phyloP scores from a whole-genome alignment of 2,329 filamentous ascomycete genomes.

The Colletotrichum cordylinicola region DNA sequence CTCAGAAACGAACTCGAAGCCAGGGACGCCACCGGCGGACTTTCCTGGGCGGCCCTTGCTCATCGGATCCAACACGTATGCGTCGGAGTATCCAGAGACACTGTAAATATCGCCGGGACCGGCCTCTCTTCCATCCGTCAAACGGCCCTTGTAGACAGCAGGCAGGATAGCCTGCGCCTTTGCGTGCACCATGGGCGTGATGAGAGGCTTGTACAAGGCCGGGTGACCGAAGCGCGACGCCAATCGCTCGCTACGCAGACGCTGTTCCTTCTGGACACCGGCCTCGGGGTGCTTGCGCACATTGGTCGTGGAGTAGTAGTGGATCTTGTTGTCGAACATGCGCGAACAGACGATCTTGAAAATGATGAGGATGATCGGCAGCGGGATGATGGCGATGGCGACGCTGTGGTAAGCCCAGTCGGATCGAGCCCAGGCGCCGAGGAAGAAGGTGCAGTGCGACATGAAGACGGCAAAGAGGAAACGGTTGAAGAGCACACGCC shows the following conservation, averaged over 20 bases:
- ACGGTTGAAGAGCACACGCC: constrained; percentile 93
- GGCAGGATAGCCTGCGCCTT: constrained; percentile 87
- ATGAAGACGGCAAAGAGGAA: constrained; percentile 83
- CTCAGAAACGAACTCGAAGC: constrained; percentile 91
- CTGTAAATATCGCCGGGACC: constrained; percentile 61
- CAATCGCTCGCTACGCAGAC: constrained; percentile 69
- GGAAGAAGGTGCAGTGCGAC: constrained; percentile 77
- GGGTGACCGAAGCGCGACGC: constrained; percentile 88
- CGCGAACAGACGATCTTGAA: constrained; percentile 88
- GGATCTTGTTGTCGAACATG: constrained; percentile 78
- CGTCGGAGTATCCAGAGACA: constrained; percentile 80
- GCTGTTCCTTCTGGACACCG: constrained; percentile 55
- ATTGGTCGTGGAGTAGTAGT: constrained; percentile 77
- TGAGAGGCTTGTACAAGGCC: constrained; percentile 85
- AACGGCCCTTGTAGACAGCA: constrained; percentile 83
- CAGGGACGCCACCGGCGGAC: constrained; percentile 55
- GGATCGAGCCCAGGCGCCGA: constrained; percentile 76
- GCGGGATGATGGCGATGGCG: constrained; percentile 73
- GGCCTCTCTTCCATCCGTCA: constrained; percentile 69
- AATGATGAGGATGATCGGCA: constrained; percentile 77
- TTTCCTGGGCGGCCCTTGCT: constrained; percentile 55
- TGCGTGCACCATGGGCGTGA: constrained; percentile 94
- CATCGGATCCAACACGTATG: constrained; percentile 84
- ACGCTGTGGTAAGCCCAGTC: constrained; percentile 57
- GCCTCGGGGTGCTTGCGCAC: constrained; percentile 52